These are phyloP conservation scores for Pseudocercospora vitis DNA, from an alignment of 2,329 filamentous ascomycete genomes.

Conservation along the genomic window DNA sequence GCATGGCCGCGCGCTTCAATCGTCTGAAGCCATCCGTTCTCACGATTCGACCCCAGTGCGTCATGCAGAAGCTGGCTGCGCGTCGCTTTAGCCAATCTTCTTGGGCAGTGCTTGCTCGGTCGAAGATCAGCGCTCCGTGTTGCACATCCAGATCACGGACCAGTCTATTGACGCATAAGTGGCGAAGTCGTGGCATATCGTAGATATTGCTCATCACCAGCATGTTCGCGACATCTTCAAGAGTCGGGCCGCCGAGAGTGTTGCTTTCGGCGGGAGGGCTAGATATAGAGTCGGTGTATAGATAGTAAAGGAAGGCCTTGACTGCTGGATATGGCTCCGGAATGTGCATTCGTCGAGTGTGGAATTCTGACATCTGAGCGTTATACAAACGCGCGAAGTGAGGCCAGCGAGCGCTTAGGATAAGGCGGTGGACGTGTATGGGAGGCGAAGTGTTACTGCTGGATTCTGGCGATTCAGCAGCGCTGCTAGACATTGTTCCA, in stretches of 20 bases:
- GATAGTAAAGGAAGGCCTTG: conserved; percentile 89
- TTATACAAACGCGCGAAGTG: conserved; percentile 92
- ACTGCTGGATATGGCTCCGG: conserved; percentile 94
- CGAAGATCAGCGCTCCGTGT: conserved; percentile 94
- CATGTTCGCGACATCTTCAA: conserved; percentile 87
- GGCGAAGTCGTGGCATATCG: conserved; percentile 88
- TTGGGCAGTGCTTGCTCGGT: conserved; percentile 82
- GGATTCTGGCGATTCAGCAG: conserved; percentile 22
- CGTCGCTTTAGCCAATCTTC: conserved; percentile 93
- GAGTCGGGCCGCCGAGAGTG: conserved; percentile 49
- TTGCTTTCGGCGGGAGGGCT: conserved; percentile 30
- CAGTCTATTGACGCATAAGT: conserved; percentile 87
- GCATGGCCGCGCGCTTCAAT: conserved; percentile 73
- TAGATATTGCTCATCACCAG: conserved; percentile 98
- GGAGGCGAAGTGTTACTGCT: conserved; percentile 64
- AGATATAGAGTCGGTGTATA: conserved; percentile 90
- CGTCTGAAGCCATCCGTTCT: conserved; percentile 83
- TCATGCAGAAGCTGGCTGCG: conserved; percentile 83
- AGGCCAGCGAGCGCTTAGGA: conserved; percentile 92
- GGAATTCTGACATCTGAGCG: conserved; percentile 95
- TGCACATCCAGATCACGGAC: conserved; percentile 90
- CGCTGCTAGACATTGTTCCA: conserved; percentile 20
- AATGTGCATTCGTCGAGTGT: conserved; percentile 96
- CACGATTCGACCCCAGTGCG: conserved; percentile 92
- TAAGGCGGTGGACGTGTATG: conserved; percentile 93